phyloP scores from a whole-genome alignment of 306 rosid species.

The Rosa persica region DNA sequence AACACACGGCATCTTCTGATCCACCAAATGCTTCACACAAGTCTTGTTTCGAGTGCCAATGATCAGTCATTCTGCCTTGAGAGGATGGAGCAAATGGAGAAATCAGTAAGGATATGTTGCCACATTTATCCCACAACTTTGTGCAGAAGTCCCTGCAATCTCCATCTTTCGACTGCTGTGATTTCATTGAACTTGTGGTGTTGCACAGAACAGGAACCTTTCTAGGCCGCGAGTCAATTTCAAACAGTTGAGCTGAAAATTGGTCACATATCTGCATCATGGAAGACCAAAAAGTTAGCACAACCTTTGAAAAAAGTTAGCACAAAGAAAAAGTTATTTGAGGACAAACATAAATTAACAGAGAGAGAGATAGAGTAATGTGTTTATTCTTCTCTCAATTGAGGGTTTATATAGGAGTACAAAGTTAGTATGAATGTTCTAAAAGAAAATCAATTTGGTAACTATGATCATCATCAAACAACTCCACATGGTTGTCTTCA shows the following conservation, averaged over 20 bases:
- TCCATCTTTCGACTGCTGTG: constrained; percentile 16
- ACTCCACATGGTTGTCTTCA: too few relatives aligned
- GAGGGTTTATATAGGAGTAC: too few relatives aligned
- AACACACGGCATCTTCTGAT: constrained; percentile 16
- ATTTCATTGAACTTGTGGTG: constrained; percentile 15
- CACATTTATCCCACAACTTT: constrained; percentile 30
- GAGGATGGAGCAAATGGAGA: constrained; percentile 29
- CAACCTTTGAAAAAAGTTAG: neutral
- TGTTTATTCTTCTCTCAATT: too few relatives aligned
- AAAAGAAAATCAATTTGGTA: too few relatives aligned
- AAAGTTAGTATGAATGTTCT: too few relatives aligned
- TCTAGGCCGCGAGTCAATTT: constrained; percentile 19
- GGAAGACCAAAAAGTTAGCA: neutral
- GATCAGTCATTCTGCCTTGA: constrained; percentile 25
- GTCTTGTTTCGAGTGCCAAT: constrained; percentile 16
- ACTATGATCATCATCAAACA: too few relatives aligned
- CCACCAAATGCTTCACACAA: constrained; percentile 36
- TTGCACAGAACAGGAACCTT: constrained; percentile 33
- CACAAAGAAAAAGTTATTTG: neutral
- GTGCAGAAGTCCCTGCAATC: constrained; percentile 24
- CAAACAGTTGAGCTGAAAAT: constrained; percentile 25
- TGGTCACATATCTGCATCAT: constrained; percentile 29
- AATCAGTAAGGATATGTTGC: constrained; percentile 18
- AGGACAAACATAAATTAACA: too few relatives aligned
- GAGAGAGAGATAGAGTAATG: too few relatives aligned